Evolutionary conservation across 208 protist species (phyloP), one percentile per base, ranked within the genome.

Genomic region (Leishmania mexicana): DNA sequence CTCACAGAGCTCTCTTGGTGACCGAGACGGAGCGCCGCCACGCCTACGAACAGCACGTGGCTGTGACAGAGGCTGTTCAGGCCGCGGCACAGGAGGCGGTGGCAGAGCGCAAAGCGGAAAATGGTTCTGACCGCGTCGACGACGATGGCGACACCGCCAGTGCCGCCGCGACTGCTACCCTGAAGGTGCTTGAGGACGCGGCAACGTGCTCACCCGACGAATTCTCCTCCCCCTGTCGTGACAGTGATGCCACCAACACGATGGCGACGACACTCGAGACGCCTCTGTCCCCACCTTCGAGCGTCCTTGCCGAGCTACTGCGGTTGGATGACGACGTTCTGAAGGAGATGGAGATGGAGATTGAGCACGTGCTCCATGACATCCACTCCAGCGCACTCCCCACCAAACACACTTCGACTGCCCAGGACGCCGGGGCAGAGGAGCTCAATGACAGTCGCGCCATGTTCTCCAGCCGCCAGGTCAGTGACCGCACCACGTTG

Each of bases 271-370:
- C 58, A 70, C 11, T 47, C n/a, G 31, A 38, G 40, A 28, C 60
- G 45, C 35, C 45, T 49, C 47, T 54, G 19, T n/a, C 60, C 45
- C 42, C 42, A 35, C 45, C 42, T n/a, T 81, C 70, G 0, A 49
- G 70, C 21, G 70, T 77, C 4, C 54, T 88, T 53, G 80, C 67
- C 17, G 85, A 83, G 67, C 67, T 88, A 38, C 53, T 93, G 19
- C 82, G 86, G 74, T 88, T 87, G 3, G 93, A 96, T 73, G 93
- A 96, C 21, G 93, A 94, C 19, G 87, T 95, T 40, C 68, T 96
- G 80, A 73, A 74, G 15, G 91, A 95, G 80, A 94, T 97, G 89
- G 92, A 97, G 83, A 87, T 88, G 54, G 91, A 93, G 57, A 95
- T 97, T 67, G 83, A 93, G 51, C 62, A 83, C 40, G 88, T 95